A percentile compares a stretch with the other conserved stretches of the same genome.
Evolutionary conservation across 2,329 filamentous ascomycete genomes (phyloP).

Genomic region (Aspergillus proliferans): DNA sequence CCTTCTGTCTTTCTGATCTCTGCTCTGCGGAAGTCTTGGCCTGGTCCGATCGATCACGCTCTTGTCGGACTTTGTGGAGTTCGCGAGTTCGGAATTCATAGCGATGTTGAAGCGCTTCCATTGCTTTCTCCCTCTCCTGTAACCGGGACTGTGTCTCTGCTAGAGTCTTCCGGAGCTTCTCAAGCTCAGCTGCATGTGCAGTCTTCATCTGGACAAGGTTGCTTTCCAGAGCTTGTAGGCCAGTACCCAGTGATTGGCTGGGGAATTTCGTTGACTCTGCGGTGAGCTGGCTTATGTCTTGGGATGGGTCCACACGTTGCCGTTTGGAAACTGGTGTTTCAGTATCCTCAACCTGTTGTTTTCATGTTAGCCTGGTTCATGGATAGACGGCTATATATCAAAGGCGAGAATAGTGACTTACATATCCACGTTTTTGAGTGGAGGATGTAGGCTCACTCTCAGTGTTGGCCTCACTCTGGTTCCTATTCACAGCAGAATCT

Average conservation of each 20-base stretch:
- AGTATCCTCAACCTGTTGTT: slow-evolving; percentile 26
- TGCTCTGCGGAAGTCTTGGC: slow-evolving; percentile 23
- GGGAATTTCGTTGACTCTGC: slow-evolving; percentile 24
- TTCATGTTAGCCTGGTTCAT: slow-evolving; percentile 9
- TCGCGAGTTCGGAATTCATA: slow-evolving; percentile 38
- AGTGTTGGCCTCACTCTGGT: slow-evolving; percentile 1
- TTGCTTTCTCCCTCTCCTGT: slow-evolving; percentile 26
- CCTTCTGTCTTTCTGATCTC: slow-evolving; percentile 29
- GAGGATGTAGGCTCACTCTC: slow-evolving; percentile 1
- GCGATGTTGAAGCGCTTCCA: slow-evolving; percentile 37
- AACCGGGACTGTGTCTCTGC: slow-evolving; percentile 21
- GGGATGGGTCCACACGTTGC: slow-evolving; percentile 29
- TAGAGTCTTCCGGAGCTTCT: slow-evolving; percentile 24
- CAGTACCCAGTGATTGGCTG: slow-evolving; percentile 25
- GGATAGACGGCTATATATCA: not conserved
- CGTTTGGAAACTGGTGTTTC: slow-evolving; percentile 30
- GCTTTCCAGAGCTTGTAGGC: slow-evolving; percentile 22
- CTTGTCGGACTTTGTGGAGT: slow-evolving; percentile 30
- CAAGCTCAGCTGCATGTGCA: slow-evolving; percentile 25
- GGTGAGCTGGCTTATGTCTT: slow-evolving; percentile 32
- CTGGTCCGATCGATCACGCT: slow-evolving; percentile 29
- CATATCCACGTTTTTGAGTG: slow-evolving; percentile 26
- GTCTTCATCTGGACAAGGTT: slow-evolving; percentile 26
- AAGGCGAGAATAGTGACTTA: slow-evolving; percentile 12
- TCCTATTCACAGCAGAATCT: slow-evolving; percentile 10